Evolutionary conservation across 139 green algal genomes (phyloP).

Genomic region (Picochlorum sp.): DNA sequence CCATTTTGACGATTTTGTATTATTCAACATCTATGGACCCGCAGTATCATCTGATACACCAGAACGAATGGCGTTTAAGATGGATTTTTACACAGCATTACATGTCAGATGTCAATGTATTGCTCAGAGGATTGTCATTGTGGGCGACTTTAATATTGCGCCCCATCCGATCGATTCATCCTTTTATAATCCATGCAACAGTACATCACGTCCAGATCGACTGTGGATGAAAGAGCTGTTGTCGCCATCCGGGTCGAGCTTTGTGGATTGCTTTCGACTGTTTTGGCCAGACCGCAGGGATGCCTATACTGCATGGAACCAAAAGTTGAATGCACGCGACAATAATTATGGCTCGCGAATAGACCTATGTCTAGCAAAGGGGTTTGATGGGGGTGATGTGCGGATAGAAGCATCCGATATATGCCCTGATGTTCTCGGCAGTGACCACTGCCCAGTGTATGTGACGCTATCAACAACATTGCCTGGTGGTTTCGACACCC

Average conservation of each 20-base stretch:
- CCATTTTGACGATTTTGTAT: conserved; percentile 46
- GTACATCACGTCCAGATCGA: conserved; percentile 14
- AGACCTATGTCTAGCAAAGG: conserved; percentile 54
- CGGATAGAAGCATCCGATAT: conserved; percentile 36
- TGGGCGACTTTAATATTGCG: conserved; percentile 72
- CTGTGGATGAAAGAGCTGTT: conserved; percentile 39
- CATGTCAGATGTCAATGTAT: conserved; percentile 30
- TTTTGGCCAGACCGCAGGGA: conserved; percentile 41
- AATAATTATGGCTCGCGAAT: conserved; percentile 79
- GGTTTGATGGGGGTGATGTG: conserved; percentile 2
- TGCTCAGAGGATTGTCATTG: conserved; percentile 41
- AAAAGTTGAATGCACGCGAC: conserved; percentile 32
- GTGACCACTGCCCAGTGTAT: conserved; percentile 60
- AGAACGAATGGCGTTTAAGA: conserved; percentile 37
- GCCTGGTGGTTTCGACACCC: conserved; percentile 1
- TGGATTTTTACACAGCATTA: conserved; percentile 34
- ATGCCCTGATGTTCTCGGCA: conserved; percentile 39
- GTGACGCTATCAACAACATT: conserved; percentile 6
- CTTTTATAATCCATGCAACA: conserved; percentile 4
- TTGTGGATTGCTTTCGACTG: conserved; percentile 46
- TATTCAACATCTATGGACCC: conserved; percentile 51
- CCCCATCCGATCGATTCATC: conserved; percentile 29
- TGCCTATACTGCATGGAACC: conserved; percentile 76
- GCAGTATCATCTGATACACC: conserved; percentile 33
- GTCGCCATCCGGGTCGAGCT: not conserved